Percentiles rank a stretch among this genome's conserved stretches.
Evolutionary conservation across 2,329 filamentous ascomycete species (phyloP).

Genomic region (Fusarium sp.): DNA sequence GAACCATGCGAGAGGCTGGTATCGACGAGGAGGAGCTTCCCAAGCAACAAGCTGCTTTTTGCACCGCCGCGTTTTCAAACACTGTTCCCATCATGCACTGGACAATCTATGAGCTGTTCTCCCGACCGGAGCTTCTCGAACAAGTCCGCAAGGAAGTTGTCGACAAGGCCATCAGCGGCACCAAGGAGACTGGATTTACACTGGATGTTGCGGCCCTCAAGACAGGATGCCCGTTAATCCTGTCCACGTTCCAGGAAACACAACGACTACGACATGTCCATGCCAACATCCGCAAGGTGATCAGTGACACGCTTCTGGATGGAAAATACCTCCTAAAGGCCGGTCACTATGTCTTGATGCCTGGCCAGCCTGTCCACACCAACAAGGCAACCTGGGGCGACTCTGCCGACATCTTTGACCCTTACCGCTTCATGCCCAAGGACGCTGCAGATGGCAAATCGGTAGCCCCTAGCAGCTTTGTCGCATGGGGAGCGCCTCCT

Average conservation of each 20-base stretch:
- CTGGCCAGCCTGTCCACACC: constrained; percentile 45
- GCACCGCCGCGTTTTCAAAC: constrained; percentile 28
- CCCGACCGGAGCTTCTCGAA: constrained; percentile 12
- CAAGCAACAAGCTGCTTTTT: constrained; percentile 33
- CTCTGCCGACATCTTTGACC: constrained; percentile 37
- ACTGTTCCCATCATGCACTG: constrained; percentile 29
- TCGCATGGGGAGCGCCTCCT: constrained; percentile 44
- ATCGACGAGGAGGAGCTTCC: constrained; percentile 23
- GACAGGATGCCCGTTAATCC: constrained; percentile 22
- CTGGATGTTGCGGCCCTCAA: constrained; percentile 28
- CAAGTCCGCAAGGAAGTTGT: constrained; percentile 19
- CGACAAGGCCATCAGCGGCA: constrained; percentile 9
- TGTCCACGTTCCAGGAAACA: constrained; percentile 25
- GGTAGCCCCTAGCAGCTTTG: constrained; percentile 48
- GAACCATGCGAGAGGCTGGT: constrained; percentile 17
- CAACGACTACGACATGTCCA: constrained; percentile 27
- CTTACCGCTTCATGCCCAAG: constrained; percentile 26
- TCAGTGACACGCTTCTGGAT: constrained; percentile 48
- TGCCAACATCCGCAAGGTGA: constrained; percentile 40
- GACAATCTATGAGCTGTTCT: constrained; percentile 34
- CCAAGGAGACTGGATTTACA: constrained; percentile 3
- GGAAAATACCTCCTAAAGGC: constrained; percentile 49
- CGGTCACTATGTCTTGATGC: constrained; percentile 50
- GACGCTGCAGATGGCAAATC: constrained; percentile 13
- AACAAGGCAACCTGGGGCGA: constrained; percentile 48